phyloP scores from a whole-genome alignment of 441 rosid genomes.

The Rhodomyrtus psidioides region DNA sequence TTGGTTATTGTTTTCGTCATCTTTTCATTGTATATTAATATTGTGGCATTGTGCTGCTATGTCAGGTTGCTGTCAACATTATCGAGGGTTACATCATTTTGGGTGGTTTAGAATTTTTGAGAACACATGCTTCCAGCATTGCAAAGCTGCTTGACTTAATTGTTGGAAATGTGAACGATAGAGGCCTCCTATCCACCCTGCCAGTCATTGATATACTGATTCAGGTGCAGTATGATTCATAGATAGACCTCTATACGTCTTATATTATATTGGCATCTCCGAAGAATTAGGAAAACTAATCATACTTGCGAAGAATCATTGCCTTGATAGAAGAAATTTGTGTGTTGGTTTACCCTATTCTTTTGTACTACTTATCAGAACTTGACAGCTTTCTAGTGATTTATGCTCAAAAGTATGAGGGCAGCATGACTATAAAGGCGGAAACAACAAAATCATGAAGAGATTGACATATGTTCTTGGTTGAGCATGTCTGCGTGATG shows the following conservation, averaged over 20 bases:
- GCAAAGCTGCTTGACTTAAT: constrained; percentile 90
- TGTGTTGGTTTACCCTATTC: neutral
- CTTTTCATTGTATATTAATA: neutral
- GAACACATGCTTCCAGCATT: constrained; percentile 68
- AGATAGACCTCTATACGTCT: neutral
- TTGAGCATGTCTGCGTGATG: neutral
- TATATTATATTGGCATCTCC: neutral
- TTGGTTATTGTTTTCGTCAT: neutral
- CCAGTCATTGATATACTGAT: constrained; percentile 86
- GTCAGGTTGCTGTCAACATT: constrained; percentile 79
- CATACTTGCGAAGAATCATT: neutral
- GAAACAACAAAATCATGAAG: neutral
- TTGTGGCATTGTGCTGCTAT: neutral
- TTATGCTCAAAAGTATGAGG: neutral
- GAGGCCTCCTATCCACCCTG: constrained; percentile 68
- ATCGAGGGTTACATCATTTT: constrained; percentile 74
- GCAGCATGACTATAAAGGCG: neutral
- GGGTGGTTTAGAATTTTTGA: constrained; percentile 81
- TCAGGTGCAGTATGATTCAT: constrained; percentile 47
- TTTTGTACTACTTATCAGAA: neutral
- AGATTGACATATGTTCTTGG: neutral
- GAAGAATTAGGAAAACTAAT: neutral
- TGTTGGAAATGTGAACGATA: constrained; percentile 91
- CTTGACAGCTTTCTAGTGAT: neutral
- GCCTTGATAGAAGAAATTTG: neutral